Evolutionary conservation across 2,329 filamentous ascomycete genomes (phyloP).

Genomic region (Blumeria graminis): DNA sequence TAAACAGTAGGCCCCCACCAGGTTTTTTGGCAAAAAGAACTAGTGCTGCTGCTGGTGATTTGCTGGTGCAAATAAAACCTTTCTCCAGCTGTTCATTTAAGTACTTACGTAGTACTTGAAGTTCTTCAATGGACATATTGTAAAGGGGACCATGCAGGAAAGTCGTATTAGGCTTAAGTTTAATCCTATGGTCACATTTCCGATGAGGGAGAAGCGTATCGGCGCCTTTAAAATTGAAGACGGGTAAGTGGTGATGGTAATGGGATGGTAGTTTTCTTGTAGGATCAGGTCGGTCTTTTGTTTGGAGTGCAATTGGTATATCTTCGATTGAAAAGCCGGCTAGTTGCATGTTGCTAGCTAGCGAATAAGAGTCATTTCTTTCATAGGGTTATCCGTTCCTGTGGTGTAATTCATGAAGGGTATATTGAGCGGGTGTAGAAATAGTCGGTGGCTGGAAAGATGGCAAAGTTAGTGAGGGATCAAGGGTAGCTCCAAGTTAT

Average conservation of each 20-base stretch:
- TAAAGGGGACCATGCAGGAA: not conserved
- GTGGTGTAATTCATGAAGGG: no score
- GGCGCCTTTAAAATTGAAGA: not conserved
- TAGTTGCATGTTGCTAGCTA: not conserved
- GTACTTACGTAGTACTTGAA: not conserved
- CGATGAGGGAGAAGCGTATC: not conserved
- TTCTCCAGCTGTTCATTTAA: not conserved
- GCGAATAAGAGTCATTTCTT: not conserved
- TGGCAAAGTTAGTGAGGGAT: not conserved
- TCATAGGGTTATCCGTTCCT: no score
- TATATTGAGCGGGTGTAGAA: not conserved
- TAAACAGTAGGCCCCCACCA: not conserved
- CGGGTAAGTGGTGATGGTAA: not conserved
- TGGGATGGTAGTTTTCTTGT: not conserved
- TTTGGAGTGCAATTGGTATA: not conserved
- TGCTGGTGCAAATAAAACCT: not conserved
- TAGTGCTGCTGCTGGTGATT: not conserved
- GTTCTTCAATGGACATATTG: slow-evolving; percentile 1
- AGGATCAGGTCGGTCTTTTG: not conserved
- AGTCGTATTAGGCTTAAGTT: not conserved
- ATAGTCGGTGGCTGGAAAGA: not conserved
- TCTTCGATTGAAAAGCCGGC: not conserved
- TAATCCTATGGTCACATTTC: not conserved
- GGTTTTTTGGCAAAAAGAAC: not conserved
- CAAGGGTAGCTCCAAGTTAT: not conserved